Percentiles rank a stretch among this genome's conserved stretches.
These are phyloP conservation scores for Discostella stelligeroides DNA, from an alignment of 108 stramenopile species.

Conservation along the genomic window DNA sequence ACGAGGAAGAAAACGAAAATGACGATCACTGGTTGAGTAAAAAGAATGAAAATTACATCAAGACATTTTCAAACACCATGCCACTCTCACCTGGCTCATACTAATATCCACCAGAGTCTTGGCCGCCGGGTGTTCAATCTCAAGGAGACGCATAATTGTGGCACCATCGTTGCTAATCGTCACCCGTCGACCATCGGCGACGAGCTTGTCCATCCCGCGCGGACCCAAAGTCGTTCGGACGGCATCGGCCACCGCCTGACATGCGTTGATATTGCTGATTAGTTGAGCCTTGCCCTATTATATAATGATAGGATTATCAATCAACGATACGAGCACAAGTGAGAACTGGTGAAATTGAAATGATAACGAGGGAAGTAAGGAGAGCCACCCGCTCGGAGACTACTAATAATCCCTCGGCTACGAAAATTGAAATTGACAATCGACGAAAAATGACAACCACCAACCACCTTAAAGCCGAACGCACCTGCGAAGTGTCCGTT, in stretches of 20 bases:
- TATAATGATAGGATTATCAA: background rate
- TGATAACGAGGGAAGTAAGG: background rate
- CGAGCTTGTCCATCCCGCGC: slow-evolving; percentile 99
- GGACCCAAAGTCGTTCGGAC: slow-evolving; percentile 97
- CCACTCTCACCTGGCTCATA: slow-evolving; percentile 82
- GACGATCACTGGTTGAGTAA: background rate
- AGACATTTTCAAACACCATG: background rate
- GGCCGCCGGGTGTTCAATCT: slow-evolving; percentile 99
- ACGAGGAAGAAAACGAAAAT: background rate
- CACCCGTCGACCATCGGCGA: slow-evolving; percentile 84
- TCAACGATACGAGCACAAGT: background rate
- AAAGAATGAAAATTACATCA: background rate
- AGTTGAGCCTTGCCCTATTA: slow-evolving; percentile 97
- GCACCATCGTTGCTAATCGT: slow-evolving; percentile 99
- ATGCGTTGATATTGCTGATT: slow-evolving; percentile 99
- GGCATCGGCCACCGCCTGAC: slow-evolving; percentile 95
- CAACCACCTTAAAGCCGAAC: no score
- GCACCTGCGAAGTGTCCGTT: slow-evolving; percentile 95
- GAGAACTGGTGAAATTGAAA: slow-evolving; percentile 1
- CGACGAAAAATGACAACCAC: background rate
- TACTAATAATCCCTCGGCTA: background rate
- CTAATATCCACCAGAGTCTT: slow-evolving; percentile 97
- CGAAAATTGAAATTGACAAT: background rate
- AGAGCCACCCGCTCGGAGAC: background rate
- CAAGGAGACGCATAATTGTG: slow-evolving; percentile 96